Percentiles rank a stretch among this genome's conserved stretches.
phyloP scores from a whole-genome alignment of 2,329 filamentous ascomycete genomes.

The Pyricularia sp. region DNA sequence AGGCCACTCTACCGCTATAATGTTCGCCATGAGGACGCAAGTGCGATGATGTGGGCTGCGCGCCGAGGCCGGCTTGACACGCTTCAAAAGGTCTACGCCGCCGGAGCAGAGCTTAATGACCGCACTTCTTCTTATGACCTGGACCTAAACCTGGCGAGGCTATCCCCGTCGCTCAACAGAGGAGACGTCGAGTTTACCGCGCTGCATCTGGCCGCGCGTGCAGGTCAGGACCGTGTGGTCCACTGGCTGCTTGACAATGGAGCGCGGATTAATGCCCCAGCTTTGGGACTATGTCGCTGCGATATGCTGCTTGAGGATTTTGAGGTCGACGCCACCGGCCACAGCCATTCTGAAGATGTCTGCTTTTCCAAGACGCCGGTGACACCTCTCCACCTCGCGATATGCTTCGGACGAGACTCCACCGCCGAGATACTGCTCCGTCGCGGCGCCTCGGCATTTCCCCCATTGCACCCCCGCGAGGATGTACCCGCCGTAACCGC shows the following conservation, averaged over 20 bases:
- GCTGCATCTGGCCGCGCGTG: background rate
- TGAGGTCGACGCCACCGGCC: background rate
- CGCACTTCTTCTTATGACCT: background rate
- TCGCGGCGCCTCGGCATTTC: background rate
- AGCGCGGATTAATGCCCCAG: background rate
- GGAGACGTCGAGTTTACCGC: background rate
- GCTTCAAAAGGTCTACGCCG: background rate
- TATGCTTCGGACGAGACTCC: background rate
- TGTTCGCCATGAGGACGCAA: background rate
- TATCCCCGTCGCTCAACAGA: background rate
- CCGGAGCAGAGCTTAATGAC: background rate
- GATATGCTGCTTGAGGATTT: background rate
- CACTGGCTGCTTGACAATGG: background rate
- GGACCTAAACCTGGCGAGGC: background rate
- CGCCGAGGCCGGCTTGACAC: background rate
- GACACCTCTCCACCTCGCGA: background rate
- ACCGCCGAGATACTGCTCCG: constrained; percentile 1
- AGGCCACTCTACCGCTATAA: background rate
- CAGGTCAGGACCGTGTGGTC: background rate
- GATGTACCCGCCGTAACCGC: background rate
- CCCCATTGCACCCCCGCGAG: background rate
- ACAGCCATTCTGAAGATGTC: background rate
- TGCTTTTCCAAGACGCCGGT: background rate
- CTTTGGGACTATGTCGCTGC: background rate
- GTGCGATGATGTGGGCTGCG: constrained; percentile 1